These are phyloP conservation scores for Clavulina sp. DNA, from an alignment of 768 basidiomycete species.

Conservation along the genomic window DNA sequence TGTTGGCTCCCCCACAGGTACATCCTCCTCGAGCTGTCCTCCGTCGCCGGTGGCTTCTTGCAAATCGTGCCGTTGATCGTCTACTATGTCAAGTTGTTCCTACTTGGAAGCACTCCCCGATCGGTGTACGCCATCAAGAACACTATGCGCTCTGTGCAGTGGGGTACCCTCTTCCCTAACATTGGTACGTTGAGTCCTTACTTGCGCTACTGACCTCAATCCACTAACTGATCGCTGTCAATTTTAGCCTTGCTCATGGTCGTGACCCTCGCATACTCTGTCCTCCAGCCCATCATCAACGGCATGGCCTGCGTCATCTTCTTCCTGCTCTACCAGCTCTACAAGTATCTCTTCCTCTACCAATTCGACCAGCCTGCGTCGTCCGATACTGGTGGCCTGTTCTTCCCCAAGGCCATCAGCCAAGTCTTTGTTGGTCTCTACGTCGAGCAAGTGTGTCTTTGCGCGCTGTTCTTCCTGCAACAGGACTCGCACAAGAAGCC, in stretches of 20 bases:
- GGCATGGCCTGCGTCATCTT: slow-evolving; percentile 73
- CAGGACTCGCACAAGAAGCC: slow-evolving; percentile 33
- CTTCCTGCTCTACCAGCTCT: slow-evolving; percentile 47
- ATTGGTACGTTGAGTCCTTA: slow-evolving; percentile 40
- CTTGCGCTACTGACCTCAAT: neutral
- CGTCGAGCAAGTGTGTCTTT: slow-evolving; percentile 70
- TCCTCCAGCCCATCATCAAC: slow-evolving; percentile 88
- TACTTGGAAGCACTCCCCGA: slow-evolving; percentile 80
- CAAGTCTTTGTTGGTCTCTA: slow-evolving; percentile 92
- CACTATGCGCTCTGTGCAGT: slow-evolving; percentile 35
- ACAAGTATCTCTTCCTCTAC: slow-evolving; percentile 63
- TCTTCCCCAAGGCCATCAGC: slow-evolving; percentile 88
- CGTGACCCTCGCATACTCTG: slow-evolving; percentile 39
- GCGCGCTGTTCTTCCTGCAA: slow-evolving; percentile 82
- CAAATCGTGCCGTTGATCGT: slow-evolving; percentile 55
- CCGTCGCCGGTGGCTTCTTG: slow-evolving; percentile 63
- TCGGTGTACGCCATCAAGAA: slow-evolving; percentile 75
- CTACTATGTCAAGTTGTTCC: slow-evolving; percentile 80
- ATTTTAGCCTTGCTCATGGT: slow-evolving; percentile 27
- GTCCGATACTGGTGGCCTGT: slow-evolving; percentile 77
- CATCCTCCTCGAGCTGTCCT: slow-evolving; percentile 61
- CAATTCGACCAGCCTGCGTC: slow-evolving; percentile 50
- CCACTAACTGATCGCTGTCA: neutral
- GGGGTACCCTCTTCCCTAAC: slow-evolving; percentile 58
- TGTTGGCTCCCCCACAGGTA: slow-evolving; percentile 23